These are phyloP conservation scores for Boletus eberwhitei DNA, from an alignment of 768 basidiomycete species.

Conservation along the genomic window DNA sequence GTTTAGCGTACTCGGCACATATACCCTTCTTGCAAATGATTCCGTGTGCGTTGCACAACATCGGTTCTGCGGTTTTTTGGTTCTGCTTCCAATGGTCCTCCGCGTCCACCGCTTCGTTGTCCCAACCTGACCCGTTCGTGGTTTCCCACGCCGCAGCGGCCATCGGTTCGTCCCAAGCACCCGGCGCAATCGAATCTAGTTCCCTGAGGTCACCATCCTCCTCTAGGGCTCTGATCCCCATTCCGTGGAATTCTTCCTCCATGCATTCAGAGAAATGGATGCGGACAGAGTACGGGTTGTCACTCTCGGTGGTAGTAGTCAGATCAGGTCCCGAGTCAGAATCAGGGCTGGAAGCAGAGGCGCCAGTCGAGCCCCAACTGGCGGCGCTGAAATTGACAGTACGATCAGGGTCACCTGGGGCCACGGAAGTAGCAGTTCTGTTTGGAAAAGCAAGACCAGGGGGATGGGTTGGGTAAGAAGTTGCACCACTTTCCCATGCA, in stretches of 20 bases:
- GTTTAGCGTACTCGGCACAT: constrained; percentile 32
- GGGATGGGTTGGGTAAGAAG: constrained; percentile 11
- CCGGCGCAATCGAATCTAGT: constrained; percentile 27
- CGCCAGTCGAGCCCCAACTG: constrained; percentile 24
- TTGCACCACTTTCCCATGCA: constrained; percentile 9
- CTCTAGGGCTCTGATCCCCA: constrained; percentile 15
- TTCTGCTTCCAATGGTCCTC: constrained; percentile 20
- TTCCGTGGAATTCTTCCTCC: constrained; percentile 30
- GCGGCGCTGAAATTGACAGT: constrained; percentile 6
- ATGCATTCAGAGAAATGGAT: constrained; percentile 26
- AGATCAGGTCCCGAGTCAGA: constrained; percentile 25
- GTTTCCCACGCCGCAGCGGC: constrained; percentile 1
- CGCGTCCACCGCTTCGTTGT: constrained; percentile 19
- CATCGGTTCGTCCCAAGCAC: constrained; percentile 12
- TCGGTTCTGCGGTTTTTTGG: constrained; percentile 6
- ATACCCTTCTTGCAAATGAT: constrained; percentile 37
- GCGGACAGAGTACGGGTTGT: constrained; percentile 21
- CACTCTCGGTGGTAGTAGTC: constrained; percentile 20
- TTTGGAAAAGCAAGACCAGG: constrained; percentile 11
- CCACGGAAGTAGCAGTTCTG: neutral
- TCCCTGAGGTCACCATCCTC: constrained; percentile 13
- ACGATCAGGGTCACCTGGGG: constrained; percentile 4
- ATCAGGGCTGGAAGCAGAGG: constrained; percentile 27
- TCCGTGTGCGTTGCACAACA: constrained; percentile 32
- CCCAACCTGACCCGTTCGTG: constrained; percentile 4